A percentile compares a stretch with the other conserved stretches of the same genome.
These are phyloP conservation scores for Pholiota adiposa DNA, from an alignment of 1,284 basidiomycete species.

Conservation along the genomic window DNA sequence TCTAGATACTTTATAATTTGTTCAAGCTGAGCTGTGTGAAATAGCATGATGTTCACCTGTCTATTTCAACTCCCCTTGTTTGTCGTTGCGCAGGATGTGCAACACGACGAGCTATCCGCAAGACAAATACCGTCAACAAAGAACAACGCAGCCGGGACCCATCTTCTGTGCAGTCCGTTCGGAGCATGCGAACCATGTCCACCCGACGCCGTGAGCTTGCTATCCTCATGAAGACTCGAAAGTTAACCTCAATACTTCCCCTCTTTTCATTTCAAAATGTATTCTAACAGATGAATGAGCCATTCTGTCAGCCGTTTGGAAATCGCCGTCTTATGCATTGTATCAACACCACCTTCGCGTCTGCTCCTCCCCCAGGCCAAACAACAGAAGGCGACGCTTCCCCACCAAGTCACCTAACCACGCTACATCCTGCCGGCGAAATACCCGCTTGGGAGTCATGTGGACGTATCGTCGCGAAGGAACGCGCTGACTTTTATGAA, in stretches of 20 bases:
- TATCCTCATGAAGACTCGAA: neutral
- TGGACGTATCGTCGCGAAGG: constrained; percentile 77
- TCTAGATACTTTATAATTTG: neutral
- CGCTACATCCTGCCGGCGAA: constrained; percentile 51
- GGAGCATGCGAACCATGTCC: constrained; percentile 87
- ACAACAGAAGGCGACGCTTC: constrained; percentile 21
- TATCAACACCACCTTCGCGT: constrained; percentile 42
- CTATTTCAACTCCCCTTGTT: constrained; percentile 16
- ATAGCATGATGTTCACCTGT: constrained; percentile 19
- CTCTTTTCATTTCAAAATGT: too few species aligned
- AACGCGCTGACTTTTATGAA: constrained; percentile 86
- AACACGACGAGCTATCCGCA: constrained; percentile 5
- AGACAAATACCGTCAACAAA: constrained; percentile 8
- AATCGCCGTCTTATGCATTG: constrained; percentile 89
- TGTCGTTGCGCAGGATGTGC: constrained; percentile 10
- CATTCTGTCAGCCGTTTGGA: constrained; percentile 91
- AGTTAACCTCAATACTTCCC: neutral
- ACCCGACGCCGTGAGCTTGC: constrained; percentile 68
- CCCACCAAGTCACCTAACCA: constrained; percentile 21
- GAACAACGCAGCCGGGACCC: constrained; percentile 31
- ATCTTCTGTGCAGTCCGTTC: constrained; percentile 72
- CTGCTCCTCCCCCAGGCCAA: constrained; percentile 13
- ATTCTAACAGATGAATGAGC: constrained; percentile 69
- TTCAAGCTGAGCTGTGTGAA: neutral
- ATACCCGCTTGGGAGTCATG: constrained; percentile 89